Conservation (phyloP, 495 filamentous ascomycete species). For the Alectoria sarmentosa region DNA sequence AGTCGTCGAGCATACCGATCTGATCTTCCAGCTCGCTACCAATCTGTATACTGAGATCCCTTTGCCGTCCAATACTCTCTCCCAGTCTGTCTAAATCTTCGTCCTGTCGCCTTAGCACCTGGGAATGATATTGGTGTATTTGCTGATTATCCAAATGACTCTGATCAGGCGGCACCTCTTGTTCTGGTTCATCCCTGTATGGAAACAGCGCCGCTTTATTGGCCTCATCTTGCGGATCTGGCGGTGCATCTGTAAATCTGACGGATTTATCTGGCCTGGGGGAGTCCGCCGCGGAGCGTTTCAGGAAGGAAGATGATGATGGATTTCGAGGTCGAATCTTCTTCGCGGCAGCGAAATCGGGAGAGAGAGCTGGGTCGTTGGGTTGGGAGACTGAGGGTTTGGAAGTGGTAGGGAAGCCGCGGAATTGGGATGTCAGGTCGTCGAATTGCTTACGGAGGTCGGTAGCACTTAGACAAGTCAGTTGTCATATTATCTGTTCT, state of each 20-base stretch:
- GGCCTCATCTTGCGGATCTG: slow-evolving; percentile 45
- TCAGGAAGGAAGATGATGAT: slow-evolving; percentile 37
- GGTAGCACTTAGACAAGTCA: slow-evolving; percentile 3
- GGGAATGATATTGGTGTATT: slow-evolving; percentile 76
- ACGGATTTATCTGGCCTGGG: slow-evolving; percentile 67
- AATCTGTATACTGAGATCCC: slow-evolving; percentile 91
- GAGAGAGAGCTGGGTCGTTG: slow-evolving; percentile 58
- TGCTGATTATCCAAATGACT: slow-evolving; percentile 70
- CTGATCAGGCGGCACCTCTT: slow-evolving; percentile 58
- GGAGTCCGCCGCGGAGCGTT: slow-evolving; percentile 29
- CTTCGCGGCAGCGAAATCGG: slow-evolving; percentile 61
- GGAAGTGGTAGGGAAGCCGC: slow-evolving; percentile 49
- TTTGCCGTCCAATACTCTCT: slow-evolving; percentile 79
- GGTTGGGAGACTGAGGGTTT: slow-evolving; percentile 48
- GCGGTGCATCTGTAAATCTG: slow-evolving; percentile 73
- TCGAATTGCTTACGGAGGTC: slow-evolving; percentile 48
- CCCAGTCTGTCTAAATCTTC: slow-evolving; percentile 85
- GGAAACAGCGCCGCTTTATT: slow-evolving; percentile 58
- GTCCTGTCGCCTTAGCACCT: slow-evolving; percentile 78
- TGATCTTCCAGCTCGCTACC: slow-evolving; percentile 93
- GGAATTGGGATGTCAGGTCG: slow-evolving; percentile 54
- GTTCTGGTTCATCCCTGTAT: slow-evolving; percentile 48
- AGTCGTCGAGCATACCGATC: slow-evolving; percentile 78
- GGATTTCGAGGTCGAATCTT: slow-evolving; percentile 32
- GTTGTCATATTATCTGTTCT: neutral